These are phyloP conservation scores for Euphorbia peplus DNA, from an alignment of 345 rosid species.

Conservation along the genomic window DNA sequence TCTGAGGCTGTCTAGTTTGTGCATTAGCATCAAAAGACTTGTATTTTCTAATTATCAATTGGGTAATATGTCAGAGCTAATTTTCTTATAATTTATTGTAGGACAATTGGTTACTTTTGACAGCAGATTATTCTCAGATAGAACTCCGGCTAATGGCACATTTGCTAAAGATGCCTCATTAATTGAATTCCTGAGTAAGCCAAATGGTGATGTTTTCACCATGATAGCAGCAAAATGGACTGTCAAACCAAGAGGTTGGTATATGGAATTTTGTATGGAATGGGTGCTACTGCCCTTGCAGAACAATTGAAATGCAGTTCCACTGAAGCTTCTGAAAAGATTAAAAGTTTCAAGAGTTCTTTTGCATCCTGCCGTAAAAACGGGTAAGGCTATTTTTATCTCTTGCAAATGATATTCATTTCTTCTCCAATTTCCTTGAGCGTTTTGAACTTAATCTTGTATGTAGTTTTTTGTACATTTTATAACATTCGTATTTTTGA, in stretches of 20 bases:
- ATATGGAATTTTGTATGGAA: conserved; percentile 95
- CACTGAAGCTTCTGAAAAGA: conserved; percentile 83
- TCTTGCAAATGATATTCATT: not conserved
- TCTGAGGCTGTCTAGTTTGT: not conserved
- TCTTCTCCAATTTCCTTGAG: not conserved
- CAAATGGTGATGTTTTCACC: conserved; percentile 82
- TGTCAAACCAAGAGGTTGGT: conserved; percentile 85
- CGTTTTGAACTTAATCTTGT: not conserved
- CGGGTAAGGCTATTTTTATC: conserved; percentile 45
- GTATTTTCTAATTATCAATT: not conserved
- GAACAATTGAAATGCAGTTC: conserved; percentile 81
- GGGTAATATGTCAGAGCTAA: not conserved
- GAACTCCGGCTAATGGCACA: conserved; percentile 94
- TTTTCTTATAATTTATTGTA: conserved; percentile 30
- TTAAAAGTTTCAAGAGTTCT: conserved; percentile 67
- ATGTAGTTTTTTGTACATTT: not conserved
- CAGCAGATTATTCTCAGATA: conserved; percentile 98
- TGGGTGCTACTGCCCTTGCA: conserved; percentile 88
- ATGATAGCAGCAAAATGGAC: conserved; percentile 92
- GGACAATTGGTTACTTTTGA: conserved; percentile 84
- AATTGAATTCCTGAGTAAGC: conserved; percentile 69
- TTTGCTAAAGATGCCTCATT: conserved; percentile 76
- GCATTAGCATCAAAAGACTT: not conserved
- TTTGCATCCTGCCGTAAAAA: conserved; percentile 67
- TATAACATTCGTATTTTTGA: not conserved